A percentile compares a stretch with the other conserved stretches of the same genome.
phyloP scores from a whole-genome alignment of 495 filamentous ascomycete genomes.

The Aspergillus nidulans region DNA sequence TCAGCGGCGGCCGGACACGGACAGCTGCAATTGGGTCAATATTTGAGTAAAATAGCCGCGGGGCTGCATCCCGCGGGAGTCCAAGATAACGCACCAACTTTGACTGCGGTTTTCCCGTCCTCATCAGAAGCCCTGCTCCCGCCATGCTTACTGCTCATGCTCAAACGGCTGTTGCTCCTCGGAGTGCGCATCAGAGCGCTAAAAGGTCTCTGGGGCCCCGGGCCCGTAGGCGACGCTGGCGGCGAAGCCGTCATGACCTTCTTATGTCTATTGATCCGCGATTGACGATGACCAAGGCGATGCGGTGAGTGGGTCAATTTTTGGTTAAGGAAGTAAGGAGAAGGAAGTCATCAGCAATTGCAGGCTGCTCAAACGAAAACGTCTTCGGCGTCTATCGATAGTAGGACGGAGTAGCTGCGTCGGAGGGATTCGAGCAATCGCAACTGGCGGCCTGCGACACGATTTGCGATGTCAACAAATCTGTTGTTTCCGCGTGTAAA shows the following conservation, averaged over 20 bases:
- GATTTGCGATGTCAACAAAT: conserved; percentile 15
- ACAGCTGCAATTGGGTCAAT: conserved; percentile 58
- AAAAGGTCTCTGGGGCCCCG: conserved; percentile 63
- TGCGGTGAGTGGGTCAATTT: conserved; percentile 14
- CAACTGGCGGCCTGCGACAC: conserved; percentile 22
- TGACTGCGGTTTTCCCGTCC: conserved; percentile 92
- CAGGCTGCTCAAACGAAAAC: conserved; percentile 4
- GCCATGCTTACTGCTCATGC: conserved; percentile 73
- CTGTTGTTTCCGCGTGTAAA: conserved; percentile 1
- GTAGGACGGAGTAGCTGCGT: neutral
- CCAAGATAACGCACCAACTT: conserved; percentile 80
- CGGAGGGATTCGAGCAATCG: conserved; percentile 16
- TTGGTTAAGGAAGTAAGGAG: conserved; percentile 13
- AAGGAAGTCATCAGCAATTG: conserved; percentile 20
- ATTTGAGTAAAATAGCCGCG: conserved; percentile 3
- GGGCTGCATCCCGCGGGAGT: neutral
- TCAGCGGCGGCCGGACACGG: conserved; percentile 86
- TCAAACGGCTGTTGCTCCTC: conserved; percentile 85
- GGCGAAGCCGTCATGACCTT: conserved; percentile 53
- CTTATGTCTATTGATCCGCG: conserved; percentile 7
- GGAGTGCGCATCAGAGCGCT: conserved; percentile 80
- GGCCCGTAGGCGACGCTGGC: conserved; percentile 53
- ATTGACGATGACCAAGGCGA: conserved; percentile 18
- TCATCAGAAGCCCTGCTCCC: conserved; percentile 90
- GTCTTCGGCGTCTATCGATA: conserved; percentile 3